Base-by-base conservation (phyloP, 2,329 filamentous ascomycete genomes). In the Aspergillus pseudonomiae region DNA sequence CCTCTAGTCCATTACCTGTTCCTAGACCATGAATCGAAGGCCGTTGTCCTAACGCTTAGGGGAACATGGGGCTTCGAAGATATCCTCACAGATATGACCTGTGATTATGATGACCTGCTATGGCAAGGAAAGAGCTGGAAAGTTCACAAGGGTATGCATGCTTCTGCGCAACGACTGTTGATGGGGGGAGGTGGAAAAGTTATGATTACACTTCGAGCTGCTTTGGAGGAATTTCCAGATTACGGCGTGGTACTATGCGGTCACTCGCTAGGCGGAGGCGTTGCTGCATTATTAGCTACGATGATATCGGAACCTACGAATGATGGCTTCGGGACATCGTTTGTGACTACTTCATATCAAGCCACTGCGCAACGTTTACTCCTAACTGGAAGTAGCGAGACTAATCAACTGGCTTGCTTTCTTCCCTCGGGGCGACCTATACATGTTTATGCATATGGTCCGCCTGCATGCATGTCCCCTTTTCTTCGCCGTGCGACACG, bases 371-470 rank as follows among this genome's bases (percentile, higher is more conserved):
- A 75, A 3, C 79, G 79, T 6, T 68, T 80, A 7, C 77, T 81
- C 16, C 68, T 83, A 10, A 71, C 77, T 2, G 64, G 56, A 41
- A 63, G 64, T 43, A 66, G 58, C 59, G 69, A 72, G 59, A 63
- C 65, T 60, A 63, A 50, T 12, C 60, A 62, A 9, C 64, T 69
- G 57, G 61, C 68, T 32, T 77, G 87, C 36, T 83, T 81, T 21
- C 82, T 93, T 0, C 91, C 91, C 0, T 70, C 88, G 0, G 87
- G 88, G 19, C 85, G 91, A 0, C 88, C 89, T 3, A 90, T 93
- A 24, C 91, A 94, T 69, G 91, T 93, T 14, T 94, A 92, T 73
- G 89, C 91, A 7, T 94, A 93, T 73, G 91, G 91, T 0, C 88
- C 91, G 1, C 90, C 91, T 0, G 86, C 89, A 0, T 90, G 89